phyloP scores from a whole-genome alignment of 2,329 filamentous ascomycete species.

The Emmonsia crescens region DNA sequence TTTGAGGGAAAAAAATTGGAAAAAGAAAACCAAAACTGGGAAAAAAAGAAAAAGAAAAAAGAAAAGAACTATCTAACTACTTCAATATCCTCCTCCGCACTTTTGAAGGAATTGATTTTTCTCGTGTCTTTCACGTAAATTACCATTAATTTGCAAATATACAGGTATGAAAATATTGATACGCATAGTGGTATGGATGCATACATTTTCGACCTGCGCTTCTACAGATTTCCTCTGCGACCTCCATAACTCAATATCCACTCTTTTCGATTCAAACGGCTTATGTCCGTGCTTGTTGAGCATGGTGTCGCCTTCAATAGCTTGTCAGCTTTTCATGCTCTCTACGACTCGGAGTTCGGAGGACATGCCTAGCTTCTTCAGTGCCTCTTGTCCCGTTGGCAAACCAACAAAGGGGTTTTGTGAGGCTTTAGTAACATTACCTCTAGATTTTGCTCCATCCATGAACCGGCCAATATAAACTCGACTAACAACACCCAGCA shows the following conservation, averaged over 20 bases:
- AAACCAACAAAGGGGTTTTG: too few relatives aligned
- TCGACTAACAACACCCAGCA: too few relatives aligned
- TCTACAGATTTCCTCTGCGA: not conserved
- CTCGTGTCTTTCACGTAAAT: not conserved
- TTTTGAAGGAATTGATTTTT: not conserved
- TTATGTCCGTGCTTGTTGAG: not conserved
- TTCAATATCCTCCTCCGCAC: not conserved
- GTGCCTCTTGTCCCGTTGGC: too few relatives aligned
- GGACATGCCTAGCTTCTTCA: not conserved
- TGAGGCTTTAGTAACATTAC: too few relatives aligned
- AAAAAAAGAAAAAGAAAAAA: not conserved
- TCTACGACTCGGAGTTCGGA: not conserved
- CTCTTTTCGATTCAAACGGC: not conserved
- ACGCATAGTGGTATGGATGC: not conserved
- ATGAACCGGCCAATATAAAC: too few relatives aligned
- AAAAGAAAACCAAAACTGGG: not conserved
- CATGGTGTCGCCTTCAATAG: not conserved
- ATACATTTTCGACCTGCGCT: not conserved
- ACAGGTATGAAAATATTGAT: not conserved
- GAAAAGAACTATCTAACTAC: not conserved
- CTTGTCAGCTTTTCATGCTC: not conserved
- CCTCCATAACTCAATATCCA: not conserved
- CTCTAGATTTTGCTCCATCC: too few relatives aligned
- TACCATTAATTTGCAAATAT: not conserved
- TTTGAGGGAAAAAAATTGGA: not conserved